Evolutionary conservation across 768 basidiomycete species (phyloP).

Genomic region (Auricularia sp.): DNA sequence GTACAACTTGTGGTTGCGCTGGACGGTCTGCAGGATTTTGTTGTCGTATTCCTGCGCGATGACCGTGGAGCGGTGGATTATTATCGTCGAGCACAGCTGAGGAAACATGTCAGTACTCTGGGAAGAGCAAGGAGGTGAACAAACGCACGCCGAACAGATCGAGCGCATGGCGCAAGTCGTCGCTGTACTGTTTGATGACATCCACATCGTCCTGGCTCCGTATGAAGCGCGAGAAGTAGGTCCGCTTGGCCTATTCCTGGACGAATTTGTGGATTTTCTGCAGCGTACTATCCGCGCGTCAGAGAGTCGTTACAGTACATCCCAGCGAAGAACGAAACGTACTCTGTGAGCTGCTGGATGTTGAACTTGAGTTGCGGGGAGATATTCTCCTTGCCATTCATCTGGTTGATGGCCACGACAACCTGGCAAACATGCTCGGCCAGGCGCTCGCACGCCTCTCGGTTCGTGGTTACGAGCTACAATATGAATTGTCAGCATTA

Average conservation of each 20-base stretch:
- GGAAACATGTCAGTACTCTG: background rate
- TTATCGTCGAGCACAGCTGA: background rate
- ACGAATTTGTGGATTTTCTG: background rate
- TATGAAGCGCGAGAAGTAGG: slow-evolving; percentile 2
- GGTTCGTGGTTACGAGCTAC: background rate
- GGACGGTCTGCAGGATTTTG: slow-evolving; percentile 1
- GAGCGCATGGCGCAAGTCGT: slow-evolving; percentile 1
- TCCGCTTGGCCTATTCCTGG: background rate
- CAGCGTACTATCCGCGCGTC: background rate
- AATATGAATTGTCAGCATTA: background rate
- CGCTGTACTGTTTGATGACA: background rate
- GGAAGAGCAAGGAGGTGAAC: background rate
- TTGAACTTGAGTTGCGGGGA: background rate
- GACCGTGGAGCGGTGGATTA: background rate
- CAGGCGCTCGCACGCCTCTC: slow-evolving; percentile 1
- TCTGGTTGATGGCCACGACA: slow-evolving; percentile 1
- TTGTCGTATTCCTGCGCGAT: background rate
- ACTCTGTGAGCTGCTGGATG: background rate
- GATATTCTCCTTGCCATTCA: slow-evolving; percentile 1
- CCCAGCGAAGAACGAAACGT: background rate
- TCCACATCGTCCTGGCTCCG: slow-evolving; percentile 1
- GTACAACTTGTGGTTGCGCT: slow-evolving; percentile 1
- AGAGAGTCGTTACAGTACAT: background rate
- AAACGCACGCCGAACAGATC: background rate
- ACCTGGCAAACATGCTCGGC: slow-evolving; percentile 1